These are phyloP conservation scores for Puccinia hordei DNA, from an alignment of 1,284 basidiomycete species.

Conservation along the genomic window DNA sequence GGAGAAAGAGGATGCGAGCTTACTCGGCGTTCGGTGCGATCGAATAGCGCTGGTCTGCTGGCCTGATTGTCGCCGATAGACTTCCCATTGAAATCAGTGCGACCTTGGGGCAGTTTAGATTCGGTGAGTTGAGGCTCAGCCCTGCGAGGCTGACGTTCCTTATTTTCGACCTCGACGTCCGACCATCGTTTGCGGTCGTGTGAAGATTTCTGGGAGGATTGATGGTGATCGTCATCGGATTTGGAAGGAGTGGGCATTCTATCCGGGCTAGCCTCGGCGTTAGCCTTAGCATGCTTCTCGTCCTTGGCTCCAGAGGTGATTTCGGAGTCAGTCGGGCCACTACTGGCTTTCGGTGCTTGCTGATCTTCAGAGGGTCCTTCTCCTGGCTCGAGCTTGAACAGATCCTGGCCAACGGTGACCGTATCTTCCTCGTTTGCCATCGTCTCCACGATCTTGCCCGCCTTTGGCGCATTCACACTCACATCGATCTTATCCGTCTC, in stretches of 20 bases:
- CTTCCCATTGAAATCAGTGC: constrained; percentile 30
- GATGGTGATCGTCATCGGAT: not conserved
- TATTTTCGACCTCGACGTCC: constrained; percentile 37
- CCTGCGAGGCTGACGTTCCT: constrained; percentile 34
- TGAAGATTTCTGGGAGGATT: constrained; percentile 16
- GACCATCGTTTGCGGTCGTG: constrained; percentile 38
- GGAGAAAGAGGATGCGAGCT: not conserved
- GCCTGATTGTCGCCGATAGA: constrained; percentile 61
- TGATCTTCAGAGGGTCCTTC: constrained; percentile 65
- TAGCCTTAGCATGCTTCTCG: constrained; percentile 31
- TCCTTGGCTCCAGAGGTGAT: constrained; percentile 5
- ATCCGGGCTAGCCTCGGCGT: constrained; percentile 18
- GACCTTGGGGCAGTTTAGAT: constrained; percentile 36
- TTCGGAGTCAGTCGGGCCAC: not conserved
- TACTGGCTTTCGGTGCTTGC: constrained; percentile 16
- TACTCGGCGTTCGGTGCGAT: constrained; percentile 45
- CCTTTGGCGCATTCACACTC: constrained; percentile 86
- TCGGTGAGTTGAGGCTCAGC: constrained; percentile 45
- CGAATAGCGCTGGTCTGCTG: constrained; percentile 57
- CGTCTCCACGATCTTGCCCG: constrained; percentile 84
- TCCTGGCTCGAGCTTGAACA: constrained; percentile 87
- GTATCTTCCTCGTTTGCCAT: constrained; percentile 91
- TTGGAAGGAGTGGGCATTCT: not conserved
- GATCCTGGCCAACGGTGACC: constrained; percentile 89
- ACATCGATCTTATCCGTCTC: constrained; percentile 99